Evolutionary conservation across 805 yeast species (phyloP).

Genomic region (Candida quercuum): DNA sequence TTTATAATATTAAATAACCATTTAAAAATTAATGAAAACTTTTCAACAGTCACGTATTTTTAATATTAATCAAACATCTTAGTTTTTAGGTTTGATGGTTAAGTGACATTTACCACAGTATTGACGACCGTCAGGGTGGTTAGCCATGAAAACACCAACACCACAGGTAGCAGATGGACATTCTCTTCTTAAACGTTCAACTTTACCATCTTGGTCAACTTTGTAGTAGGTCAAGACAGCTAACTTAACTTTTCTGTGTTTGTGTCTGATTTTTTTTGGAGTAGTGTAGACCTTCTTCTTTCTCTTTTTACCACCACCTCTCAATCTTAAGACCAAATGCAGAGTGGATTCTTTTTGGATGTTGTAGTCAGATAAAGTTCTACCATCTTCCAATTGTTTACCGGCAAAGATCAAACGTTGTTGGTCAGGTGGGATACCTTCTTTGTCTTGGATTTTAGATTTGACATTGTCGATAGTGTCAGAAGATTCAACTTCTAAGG

Average conservation of each 20-base stretch:
- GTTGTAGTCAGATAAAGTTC: slow-evolving; percentile 96
- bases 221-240: slow-evolving; percentile 99
- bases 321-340: slow-evolving; percentile 93
- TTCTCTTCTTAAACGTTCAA: slow-evolving; percentile 98
- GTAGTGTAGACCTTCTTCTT: slow-evolving; percentile 99
- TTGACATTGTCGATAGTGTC: slow-evolving; percentile 97
- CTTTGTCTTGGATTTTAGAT: slow-evolving; percentile 95
- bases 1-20: no score
- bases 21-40: no score
- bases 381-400: slow-evolving; percentile 94
- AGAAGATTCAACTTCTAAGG: slow-evolving; percentile 95
- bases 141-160: slow-evolving; percentile 99
- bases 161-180: slow-evolving; percentile 92
- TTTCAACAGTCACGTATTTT: no score
- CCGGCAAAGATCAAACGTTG: slow-evolving; percentile 97
- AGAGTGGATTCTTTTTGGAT: slow-evolving; percentile 96
- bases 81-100: slow-evolving; percentile 59
- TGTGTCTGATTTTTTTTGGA: slow-evolving; percentile 99
- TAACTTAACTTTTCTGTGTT: slow-evolving; percentile 98
- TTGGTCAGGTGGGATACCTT: slow-evolving; percentile 97
- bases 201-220: slow-evolving; percentile 98
- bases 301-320: slow-evolving; percentile 99
- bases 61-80: slow-evolving; percentile 6
- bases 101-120: slow-evolving; percentile 99
- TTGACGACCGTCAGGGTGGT: slow-evolving; percentile 91